Evolutionary conservation across 208 protist species (phyloP).

Genomic region (Trypanosomatidae sp.): DNA sequence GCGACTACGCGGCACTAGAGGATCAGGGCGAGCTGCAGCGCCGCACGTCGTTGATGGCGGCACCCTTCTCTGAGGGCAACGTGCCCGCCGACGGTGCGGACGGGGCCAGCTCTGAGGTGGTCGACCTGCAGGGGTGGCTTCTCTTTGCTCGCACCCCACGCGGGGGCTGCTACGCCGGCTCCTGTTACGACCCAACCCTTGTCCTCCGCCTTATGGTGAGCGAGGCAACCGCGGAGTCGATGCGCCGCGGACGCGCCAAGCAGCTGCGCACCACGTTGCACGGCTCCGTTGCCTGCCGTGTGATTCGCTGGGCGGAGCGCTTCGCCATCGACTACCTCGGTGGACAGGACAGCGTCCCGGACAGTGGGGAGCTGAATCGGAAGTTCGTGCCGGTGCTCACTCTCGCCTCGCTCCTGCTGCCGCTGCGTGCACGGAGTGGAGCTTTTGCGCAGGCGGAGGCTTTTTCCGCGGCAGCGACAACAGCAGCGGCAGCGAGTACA

Average conservation of each 20-base stretch:
- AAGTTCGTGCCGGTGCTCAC: slow-evolving; percentile 72
- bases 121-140: slow-evolving; percentile 22
- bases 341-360: slow-evolving; percentile 38
- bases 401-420: slow-evolving; percentile 65
- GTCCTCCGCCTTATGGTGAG: slow-evolving; percentile 37
- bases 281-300: slow-evolving; percentile 56
- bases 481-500: background rate
- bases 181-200: slow-evolving; percentile 35
- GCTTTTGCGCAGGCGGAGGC: slow-evolving; percentile 3
- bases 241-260: slow-evolving; percentile 18
- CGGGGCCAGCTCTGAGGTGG: background rate
- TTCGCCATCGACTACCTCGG: slow-evolving; percentile 69
- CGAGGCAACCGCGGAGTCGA: slow-evolving; percentile 25
- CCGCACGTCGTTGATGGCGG: background rate
- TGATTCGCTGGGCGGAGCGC: slow-evolving; percentile 45
- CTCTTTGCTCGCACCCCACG: slow-evolving; percentile 37
- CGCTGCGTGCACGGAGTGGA: slow-evolving; percentile 28
- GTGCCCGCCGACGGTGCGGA: background rate
- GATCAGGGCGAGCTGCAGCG: slow-evolving; percentile 17
- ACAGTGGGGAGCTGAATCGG: slow-evolving; percentile 32
- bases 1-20: slow-evolving; percentile 33
- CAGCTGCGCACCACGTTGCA: slow-evolving; percentile 49
- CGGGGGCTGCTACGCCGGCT: slow-evolving; percentile 44
- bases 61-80: background rate
- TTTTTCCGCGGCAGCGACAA: background rate